Conservation (phyloP, 2,329 filamentous ascomycete species). For the Drechslerella stenobrocha region DNA sequence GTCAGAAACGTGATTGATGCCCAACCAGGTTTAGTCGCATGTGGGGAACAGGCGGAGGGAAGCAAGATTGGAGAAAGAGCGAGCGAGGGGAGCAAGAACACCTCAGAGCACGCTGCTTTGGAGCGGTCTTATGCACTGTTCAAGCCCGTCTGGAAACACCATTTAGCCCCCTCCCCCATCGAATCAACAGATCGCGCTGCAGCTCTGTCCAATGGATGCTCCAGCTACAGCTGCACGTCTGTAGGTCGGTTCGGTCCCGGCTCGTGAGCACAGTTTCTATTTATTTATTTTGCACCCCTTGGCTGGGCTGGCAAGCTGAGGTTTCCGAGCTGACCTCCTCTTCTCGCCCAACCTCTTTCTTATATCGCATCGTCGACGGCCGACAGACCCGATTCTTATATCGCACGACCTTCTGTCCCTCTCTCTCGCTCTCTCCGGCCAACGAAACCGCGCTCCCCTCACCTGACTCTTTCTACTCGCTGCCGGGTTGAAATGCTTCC, state of each 20-base stretch:
- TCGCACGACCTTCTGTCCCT: conserved; percentile 1
- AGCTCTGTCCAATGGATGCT: conserved; percentile 5
- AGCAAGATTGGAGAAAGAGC: neutral
- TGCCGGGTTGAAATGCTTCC: conserved; percentile 23
- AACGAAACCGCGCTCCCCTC: conserved; percentile 1
- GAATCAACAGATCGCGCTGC: conserved; percentile 2
- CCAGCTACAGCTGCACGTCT: neutral
- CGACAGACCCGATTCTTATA: conserved; percentile 15
- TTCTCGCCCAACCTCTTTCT: conserved; percentile 19
- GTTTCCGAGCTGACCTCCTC: neutral
- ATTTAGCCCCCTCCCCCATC: conserved; percentile 14
- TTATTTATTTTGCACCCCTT: conserved; percentile 11
- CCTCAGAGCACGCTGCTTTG: conserved; percentile 15
- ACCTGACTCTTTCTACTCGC: conserved; percentile 1
- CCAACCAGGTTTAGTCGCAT: conserved; percentile 31
- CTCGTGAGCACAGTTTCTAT: conserved; percentile 37
- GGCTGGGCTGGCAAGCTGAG: neutral
- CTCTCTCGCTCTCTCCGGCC: conserved; percentile 4
- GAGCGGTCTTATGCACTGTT: conserved; percentile 31
- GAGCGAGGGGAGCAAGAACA: conserved; percentile 23
- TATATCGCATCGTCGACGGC: conserved; percentile 10
- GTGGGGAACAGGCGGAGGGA: conserved; percentile 30
- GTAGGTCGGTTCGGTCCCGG: conserved; percentile 1
- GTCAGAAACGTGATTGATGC: conserved; percentile 39
- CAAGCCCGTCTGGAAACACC: conserved; percentile 38